Percentiles rank a stretch among this genome's conserved stretches.
Conservation (phyloP, 2,329 filamentous ascomycete species). For the Fusarium caatingaense region DNA sequence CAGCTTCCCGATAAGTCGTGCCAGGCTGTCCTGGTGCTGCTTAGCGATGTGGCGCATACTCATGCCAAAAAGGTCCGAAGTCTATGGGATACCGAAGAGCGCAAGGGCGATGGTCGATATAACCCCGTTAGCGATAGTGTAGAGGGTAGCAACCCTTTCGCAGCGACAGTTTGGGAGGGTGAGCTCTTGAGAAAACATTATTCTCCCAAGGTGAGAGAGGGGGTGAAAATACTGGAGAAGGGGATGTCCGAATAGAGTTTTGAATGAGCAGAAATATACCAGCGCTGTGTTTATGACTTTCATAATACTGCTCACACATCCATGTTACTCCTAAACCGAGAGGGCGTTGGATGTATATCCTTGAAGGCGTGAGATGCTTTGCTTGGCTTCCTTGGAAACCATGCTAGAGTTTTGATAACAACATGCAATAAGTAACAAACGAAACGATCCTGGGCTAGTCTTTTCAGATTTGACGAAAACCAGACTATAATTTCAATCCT, state of each 20-base stretch:
- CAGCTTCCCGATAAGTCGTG: constrained; percentile 92
- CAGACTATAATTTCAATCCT: background rate
- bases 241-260: constrained; percentile 57
- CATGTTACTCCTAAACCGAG: background rate
- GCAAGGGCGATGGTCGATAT: constrained; percentile 89
- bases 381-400: background rate
- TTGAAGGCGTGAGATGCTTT: background rate
- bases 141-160: constrained; percentile 90
- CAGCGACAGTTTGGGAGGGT: constrained; percentile 91
- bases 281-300: constrained; percentile 1
- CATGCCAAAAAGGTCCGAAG: constrained; percentile 84
- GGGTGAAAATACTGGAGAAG: constrained; percentile 76
- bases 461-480: background rate
- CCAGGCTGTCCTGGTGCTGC: constrained; percentile 80
- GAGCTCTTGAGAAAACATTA: constrained; percentile 88
- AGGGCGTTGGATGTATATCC: background rate
- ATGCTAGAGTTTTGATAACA: background rate
- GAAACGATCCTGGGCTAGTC: background rate
- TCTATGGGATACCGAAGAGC: constrained; percentile 96
- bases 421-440: background rate
- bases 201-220: constrained; percentile 85
- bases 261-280: constrained; percentile 5
- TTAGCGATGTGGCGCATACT: constrained; percentile 81
- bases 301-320: background rate
- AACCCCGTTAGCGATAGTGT: constrained; percentile 78